phyloP scores from a whole-genome alignment of 306 rosid genomes.

The Dryas octopetala region DNA sequence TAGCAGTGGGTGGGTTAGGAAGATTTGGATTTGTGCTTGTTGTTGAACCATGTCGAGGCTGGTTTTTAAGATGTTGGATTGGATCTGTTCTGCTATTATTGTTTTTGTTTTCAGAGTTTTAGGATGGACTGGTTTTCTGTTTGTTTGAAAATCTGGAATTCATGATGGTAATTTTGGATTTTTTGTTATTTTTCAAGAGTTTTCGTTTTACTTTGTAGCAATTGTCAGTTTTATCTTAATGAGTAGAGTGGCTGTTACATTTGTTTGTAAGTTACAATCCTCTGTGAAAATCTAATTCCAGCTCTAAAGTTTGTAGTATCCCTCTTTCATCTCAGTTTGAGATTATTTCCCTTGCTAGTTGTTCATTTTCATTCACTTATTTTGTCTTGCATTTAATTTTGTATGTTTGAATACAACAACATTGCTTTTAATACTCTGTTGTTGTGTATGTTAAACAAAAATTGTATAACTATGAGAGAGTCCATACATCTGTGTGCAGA shows the following conservation, averaged over 20 bases:
- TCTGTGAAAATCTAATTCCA: too few species aligned
- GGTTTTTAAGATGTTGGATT: background rate
- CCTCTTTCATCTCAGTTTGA: background rate
- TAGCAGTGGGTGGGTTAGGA: background rate
- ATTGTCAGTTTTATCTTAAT: background rate
- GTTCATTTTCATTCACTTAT: background rate
- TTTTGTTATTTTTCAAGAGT: background rate
- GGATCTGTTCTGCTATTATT: background rate
- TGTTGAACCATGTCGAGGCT: background rate
- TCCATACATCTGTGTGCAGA: background rate
- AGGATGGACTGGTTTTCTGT: background rate
- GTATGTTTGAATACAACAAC: background rate
- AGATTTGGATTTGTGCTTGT: background rate
- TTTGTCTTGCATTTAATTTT: too few species aligned
- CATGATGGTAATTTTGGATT: background rate
- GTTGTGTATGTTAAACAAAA: background rate
- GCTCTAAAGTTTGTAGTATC: background rate
- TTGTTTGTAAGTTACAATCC: too few species aligned
- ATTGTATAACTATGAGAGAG: background rate
- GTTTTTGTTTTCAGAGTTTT: background rate
- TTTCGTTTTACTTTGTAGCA: background rate
- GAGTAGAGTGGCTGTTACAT: background rate
- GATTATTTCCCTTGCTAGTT: background rate
- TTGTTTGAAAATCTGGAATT: background rate
- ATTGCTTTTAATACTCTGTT: background rate